Base-by-base conservation (phyloP, 2,329 filamentous ascomycete genomes). In the Cladosporium cucumerinum region DNA sequence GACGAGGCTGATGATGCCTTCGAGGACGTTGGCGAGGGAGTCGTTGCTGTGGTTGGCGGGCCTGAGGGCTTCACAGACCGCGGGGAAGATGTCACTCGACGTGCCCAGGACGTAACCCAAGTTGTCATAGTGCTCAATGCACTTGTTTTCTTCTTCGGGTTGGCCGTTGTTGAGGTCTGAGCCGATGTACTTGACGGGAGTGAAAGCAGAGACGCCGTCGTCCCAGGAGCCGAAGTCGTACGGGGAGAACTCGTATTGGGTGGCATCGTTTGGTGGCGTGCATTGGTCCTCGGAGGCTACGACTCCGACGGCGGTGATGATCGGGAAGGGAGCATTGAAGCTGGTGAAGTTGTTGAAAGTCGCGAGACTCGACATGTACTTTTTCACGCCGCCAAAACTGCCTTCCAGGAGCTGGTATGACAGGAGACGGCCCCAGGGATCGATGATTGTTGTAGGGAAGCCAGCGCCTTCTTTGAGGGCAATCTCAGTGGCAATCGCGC, bases 211-310 rank as follows among this genome's bases (percentile, higher is more conserved):
- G 8, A 87, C 80, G 11, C 84, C 85, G 0, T 78, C 77, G 72
- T 90, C 88, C 78, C 84, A 89, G 21, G 82, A 84, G 66, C 88
- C 88, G 67, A 89, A 85, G 73, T 90, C 88, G 76, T 82, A 89
- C 1, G 88, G 86, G 66, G 81, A 83, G 75, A 90, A 86, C 70
- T 90, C 88, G 70, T 84, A 90, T 26, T 86, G 82, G 57, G 86
- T 87, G 16, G 85, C 83, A 75, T 88, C 88, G 23, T 66, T 34
- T 1, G 65, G 68, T 3, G 76, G 78, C 1, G 59, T 28, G 68
- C 81, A 82, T 65, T 79, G 72, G 26, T 76, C 77, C 6, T 73
- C 66, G 54, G 67, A 73, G 36, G 72, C 75, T 57, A 77, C 76
- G 28, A 77, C 73, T 21, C 77, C 77, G 10, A 78, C 68, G 5